A percentile compares a stretch with the other conserved stretches of the same genome.
These are phyloP conservation scores for Dendrobium catenatum DNA, from an alignment of 106 monocot genomes.

Conservation along the genomic window DNA sequence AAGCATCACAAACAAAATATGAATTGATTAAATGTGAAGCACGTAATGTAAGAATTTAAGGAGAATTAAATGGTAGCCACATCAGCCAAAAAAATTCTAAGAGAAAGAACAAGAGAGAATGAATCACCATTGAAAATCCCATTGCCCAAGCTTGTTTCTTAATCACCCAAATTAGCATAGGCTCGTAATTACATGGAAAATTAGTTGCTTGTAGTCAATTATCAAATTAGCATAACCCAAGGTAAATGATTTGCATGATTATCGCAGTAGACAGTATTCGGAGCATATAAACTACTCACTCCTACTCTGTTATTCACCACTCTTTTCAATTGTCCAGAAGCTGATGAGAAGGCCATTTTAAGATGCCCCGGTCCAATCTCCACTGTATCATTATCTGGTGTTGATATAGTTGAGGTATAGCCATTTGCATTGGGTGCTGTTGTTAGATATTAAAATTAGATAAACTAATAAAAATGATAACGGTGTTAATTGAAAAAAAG, in stretches of 20 bases:
- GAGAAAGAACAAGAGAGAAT: background rate
- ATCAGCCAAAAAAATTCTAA: background rate
- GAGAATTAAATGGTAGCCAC: background rate
- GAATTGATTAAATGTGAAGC: background rate
- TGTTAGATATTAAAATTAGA: background rate
- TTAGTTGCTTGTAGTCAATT: background rate
- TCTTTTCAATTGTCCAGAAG: conserved; percentile 53
- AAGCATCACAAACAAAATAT: background rate
- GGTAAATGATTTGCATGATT: background rate
- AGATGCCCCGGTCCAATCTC: conserved; percentile 61
- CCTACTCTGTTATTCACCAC: conserved; percentile 42
- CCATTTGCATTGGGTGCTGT: conserved; percentile 13
- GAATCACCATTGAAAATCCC: background rate
- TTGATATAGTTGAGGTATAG: conserved; percentile 17
- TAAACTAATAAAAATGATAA: conserved; percentile 1
- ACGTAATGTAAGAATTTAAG: background rate
- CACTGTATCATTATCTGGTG: conserved; percentile 40
- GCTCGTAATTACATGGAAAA: background rate
- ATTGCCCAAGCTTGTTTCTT: background rate
- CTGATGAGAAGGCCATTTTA: conserved; percentile 55
- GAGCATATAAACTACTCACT: conserved; percentile 32
- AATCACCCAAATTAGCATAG: background rate
- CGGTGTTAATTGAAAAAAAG: background rate
- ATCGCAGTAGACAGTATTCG: background rate
- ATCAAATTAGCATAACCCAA: background rate